phyloP scores from a whole-genome alignment of 305 asterid species.

The Fraxinus platypoda region DNA sequence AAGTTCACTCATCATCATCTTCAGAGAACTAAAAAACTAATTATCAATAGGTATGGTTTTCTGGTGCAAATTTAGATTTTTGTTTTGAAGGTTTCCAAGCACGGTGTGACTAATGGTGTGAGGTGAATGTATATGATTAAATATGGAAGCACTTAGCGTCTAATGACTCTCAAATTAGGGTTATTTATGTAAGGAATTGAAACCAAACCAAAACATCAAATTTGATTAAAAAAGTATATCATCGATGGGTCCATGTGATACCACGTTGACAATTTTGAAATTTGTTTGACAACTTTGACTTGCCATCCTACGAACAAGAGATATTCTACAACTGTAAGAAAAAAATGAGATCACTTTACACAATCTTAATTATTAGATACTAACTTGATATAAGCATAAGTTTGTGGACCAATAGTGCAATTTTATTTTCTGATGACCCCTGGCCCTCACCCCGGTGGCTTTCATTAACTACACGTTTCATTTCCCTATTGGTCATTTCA shows the following conservation, averaged over 20 bases:
- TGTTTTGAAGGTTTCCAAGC: background rate
- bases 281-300: background rate
- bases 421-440: background rate
- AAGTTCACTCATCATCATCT: background rate
- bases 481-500: conserved; percentile 1
- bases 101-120: background rate
- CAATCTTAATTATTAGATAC: background rate
- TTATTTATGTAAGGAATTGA: background rate
- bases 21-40: background rate
- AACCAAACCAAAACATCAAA: background rate
- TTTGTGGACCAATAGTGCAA: background rate
- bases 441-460: conserved; percentile 40
- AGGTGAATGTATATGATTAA: background rate
- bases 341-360: background rate
- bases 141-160: background rate
- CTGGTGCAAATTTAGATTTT: background rate
- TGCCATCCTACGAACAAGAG: background rate
- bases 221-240: background rate
- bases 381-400: background rate
- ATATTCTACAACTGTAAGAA: background rate
- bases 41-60: background rate
- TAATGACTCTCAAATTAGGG: background rate
- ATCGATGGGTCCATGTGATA: background rate
- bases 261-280: background rate
- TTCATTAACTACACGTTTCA: conserved; percentile 27